Evolutionary conservation across 73 alveolate genomes (phyloP).

Genomic region (Paramecium primaurelia): DNA sequence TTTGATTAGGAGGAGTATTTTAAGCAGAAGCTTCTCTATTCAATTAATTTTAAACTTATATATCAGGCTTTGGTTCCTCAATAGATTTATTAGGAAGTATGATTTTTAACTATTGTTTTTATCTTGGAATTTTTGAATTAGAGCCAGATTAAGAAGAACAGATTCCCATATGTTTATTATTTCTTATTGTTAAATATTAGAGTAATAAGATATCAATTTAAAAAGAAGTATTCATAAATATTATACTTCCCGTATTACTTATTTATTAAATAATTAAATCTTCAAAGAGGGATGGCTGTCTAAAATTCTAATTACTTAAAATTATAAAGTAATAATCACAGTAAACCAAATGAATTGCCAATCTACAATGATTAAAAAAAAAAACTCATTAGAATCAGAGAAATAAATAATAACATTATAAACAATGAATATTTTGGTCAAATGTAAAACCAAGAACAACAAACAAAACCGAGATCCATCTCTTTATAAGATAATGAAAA

Average conservation of each 20-base stretch:
- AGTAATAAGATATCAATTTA: neutral
- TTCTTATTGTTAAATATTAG: neutral
- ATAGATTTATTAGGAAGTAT: neutral
- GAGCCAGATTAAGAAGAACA: neutral
- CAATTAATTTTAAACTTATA: neutral
- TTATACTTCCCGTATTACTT: neutral
- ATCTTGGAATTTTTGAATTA: neutral
- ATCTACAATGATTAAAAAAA: neutral
- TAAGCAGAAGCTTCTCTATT: neutral
- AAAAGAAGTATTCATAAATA: neutral
- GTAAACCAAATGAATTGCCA: neutral
- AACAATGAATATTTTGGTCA: neutral
- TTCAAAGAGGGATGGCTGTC: neutral
- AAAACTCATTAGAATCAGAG: neutral
- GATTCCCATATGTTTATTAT: neutral
- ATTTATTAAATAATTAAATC: too few relatives aligned
- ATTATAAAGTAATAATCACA: neutral
- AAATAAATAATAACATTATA: too few relatives aligned
- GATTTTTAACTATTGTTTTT: neutral
- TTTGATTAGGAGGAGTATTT: neutral
- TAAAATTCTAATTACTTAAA: neutral
- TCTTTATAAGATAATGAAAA: neutral
- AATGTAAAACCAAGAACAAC: too few relatives aligned
- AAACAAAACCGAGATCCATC: neutral
- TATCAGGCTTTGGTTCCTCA: neutral